Evolutionary conservation across 106 monocot species (phyloP), one percentile per base, ranked within the genome.

Genomic region (Ottelia alismoides): DNA sequence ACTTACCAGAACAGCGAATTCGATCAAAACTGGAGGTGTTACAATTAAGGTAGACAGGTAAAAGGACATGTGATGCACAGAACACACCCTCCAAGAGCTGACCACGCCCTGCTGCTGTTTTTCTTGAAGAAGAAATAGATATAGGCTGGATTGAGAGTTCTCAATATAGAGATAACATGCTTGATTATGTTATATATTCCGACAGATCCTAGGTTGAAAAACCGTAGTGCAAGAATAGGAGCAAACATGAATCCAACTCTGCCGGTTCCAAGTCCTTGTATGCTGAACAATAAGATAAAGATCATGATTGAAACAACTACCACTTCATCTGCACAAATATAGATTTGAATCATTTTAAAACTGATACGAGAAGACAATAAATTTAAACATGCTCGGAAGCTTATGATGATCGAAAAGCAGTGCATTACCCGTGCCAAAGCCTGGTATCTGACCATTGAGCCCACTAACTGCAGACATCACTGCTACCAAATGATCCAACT

Each of bases 381-480:
- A 43, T 43, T 7, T 7, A 43, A 43, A 43, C 40, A 6, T 43
- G 6, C 40, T 7, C 16, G 11, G 5, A n/a, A n/a, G n/a, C n/a
- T n/a, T n/a, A n/a, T n/a, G n/a, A n/a, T n/a, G n/a, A n/a, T n/a
- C n/a, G n/a, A n/a, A n/a, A n/a, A n/a, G n/a, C n/a, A n/a, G n/a
- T n/a, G n/a, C n/a, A 28, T 28, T 11, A 84, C 89, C 72, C 80
- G 83, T 72, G 51, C 55, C 28, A 71, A 92, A 79, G 52, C 92
- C 85, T 20, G 76, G 71, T 66, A 92, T 51, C 76, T 62, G 51
- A 62, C 86, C 92, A 53, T 92, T 78, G 52, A 92, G 86, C 30
- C 92, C 92, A 63, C 86, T 92, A 11, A 92, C 85, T 44, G 92
- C 92, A 54, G 92, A 92, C 85, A 92, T 82, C 11, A 92, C 92